These are phyloP conservation scores for Isabelozyma pseudorhagii DNA, from an alignment of 805 yeast species.

Conservation along the genomic window DNA sequence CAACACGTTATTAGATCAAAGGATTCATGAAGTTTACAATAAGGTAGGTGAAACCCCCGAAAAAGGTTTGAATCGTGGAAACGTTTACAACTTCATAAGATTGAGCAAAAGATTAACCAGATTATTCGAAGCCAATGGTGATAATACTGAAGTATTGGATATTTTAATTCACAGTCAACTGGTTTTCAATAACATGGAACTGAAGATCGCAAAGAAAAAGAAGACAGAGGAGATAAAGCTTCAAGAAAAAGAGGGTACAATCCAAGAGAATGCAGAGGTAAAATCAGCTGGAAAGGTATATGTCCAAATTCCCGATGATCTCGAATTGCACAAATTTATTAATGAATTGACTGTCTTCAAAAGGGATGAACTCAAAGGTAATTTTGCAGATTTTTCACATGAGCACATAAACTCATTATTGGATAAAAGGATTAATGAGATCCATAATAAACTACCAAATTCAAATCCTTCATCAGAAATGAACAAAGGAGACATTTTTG, in stretches of 20 bases:
- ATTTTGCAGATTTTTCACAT: constrained; percentile 4
- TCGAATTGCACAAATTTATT: constrained; percentile 11
- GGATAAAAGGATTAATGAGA: constrained; percentile 12
- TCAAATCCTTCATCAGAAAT: constrained; percentile 11
- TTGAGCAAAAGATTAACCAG: constrained; percentile 12
- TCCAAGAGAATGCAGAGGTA: neutral
- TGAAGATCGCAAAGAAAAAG: constrained; percentile 4
- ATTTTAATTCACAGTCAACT: constrained; percentile 49
- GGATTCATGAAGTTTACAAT: constrained; percentile 12
- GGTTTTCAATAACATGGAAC: constrained; percentile 44
- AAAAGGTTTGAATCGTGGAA: constrained; percentile 7
- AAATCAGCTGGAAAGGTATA: constrained; percentile 1
- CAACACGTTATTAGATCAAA: constrained; percentile 8
- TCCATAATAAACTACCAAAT: constrained; percentile 6
- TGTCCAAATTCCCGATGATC: constrained; percentile 17
- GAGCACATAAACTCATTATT: constrained; percentile 12
- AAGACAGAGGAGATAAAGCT: neutral
- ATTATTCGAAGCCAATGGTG: constrained; percentile 51
- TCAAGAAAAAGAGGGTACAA: neutral
- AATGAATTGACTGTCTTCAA: constrained; percentile 16
- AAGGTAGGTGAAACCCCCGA: constrained; percentile 7
- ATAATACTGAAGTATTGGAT: constrained; percentile 57
- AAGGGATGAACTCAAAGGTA: constrained; percentile 11
- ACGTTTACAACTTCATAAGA: constrained; percentile 10
- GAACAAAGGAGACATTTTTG: constrained; percentile 7